Evolutionary conservation across 2,329 filamentous ascomycete genomes (phyloP).

Genomic region (Paecilomyces variotii): DNA sequence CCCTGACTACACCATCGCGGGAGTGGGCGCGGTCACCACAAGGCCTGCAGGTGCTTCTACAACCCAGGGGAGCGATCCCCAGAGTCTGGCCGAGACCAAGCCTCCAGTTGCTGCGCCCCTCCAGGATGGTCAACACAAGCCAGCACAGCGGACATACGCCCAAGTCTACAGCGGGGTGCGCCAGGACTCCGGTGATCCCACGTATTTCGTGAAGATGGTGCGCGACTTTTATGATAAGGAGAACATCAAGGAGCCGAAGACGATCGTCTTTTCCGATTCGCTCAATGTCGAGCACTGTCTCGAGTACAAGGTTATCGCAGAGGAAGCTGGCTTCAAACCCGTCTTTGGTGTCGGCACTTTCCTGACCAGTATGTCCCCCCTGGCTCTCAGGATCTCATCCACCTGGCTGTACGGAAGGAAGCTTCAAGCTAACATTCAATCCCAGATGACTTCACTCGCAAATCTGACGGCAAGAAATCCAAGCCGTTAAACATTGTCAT

Average conservation of each 20-base stretch:
- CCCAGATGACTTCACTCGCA: constrained; percentile 70
- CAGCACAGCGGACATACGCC: constrained; percentile 58
- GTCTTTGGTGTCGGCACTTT: constrained; percentile 94
- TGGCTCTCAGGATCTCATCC: too few species aligned
- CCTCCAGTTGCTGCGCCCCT: constrained; percentile 39
- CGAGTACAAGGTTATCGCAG: constrained; percentile 78
- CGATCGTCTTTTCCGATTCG: constrained; percentile 91
- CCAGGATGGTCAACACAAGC: constrained; percentile 28
- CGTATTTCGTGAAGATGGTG: constrained; percentile 70
- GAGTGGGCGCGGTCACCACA: constrained; percentile 31
- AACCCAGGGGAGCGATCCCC: constrained; percentile 34
- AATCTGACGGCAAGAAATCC: constrained; percentile 70
- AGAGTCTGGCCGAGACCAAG: constrained; percentile 31
- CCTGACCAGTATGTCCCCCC: constrained; percentile 59
- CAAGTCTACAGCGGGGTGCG: constrained; percentile 75
- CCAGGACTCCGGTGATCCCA: constrained; percentile 84
- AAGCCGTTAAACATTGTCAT: constrained; percentile 95
- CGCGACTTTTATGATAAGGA: constrained; percentile 70
- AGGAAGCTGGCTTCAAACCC: constrained; percentile 71
- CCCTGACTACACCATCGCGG: constrained; percentile 36
- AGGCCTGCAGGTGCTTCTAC: constrained; percentile 32
- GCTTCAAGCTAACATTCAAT: neutral
- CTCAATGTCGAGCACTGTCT: constrained; percentile 85
- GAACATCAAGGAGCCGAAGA: constrained; percentile 72
- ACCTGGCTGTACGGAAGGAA: too few species aligned